Evolutionary conservation across 164 flowering plant genomes (phyloP).

Genomic region (Magnolia changhungtana): DNA sequence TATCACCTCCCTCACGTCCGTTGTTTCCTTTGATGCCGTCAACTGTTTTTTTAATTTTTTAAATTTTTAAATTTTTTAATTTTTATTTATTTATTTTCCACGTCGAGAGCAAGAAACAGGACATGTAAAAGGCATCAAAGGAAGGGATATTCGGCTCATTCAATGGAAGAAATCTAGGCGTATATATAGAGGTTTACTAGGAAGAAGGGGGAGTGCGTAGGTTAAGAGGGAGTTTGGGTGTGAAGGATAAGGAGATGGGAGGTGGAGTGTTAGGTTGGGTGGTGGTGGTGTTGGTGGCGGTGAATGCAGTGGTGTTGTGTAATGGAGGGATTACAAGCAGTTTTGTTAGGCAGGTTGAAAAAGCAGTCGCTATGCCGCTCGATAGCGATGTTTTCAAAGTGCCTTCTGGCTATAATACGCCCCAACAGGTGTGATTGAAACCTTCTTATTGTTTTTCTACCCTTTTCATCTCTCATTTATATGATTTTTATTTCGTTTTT

Average conservation of each 20-base stretch:
- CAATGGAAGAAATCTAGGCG: background rate
- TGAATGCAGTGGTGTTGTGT: conserved; percentile 17
- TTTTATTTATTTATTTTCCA: no score
- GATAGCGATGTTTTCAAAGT: conserved; percentile 26
- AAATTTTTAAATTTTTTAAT: no score
- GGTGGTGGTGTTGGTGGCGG: conserved; percentile 1
- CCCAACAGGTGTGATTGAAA: conserved; percentile 38
- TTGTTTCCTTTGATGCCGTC: no score
- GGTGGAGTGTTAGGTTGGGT: conserved; percentile 2
- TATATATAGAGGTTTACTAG: no score
- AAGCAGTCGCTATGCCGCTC: conserved; percentile 37
- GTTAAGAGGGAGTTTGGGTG: background rate
- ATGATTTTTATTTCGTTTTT: no score
- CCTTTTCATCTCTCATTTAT: background rate
- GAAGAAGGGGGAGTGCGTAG: background rate
- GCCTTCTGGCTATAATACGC: conserved; percentile 52
- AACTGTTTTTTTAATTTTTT: no score
- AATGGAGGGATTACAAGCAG: conserved; percentile 38
- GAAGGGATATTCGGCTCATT: background rate
- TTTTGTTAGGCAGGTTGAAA: conserved; percentile 27
- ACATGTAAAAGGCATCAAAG: background rate
- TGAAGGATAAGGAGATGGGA: background rate
- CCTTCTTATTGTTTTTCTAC: background rate
- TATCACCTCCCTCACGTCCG: background rate
- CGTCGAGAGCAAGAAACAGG: background rate